A percentile compares a stretch with the other conserved stretches of the same genome.
Evolutionary conservation across 2,329 filamentous ascomycete genomes (phyloP).

Genomic region (Herpotrichia juniperi): DNA sequence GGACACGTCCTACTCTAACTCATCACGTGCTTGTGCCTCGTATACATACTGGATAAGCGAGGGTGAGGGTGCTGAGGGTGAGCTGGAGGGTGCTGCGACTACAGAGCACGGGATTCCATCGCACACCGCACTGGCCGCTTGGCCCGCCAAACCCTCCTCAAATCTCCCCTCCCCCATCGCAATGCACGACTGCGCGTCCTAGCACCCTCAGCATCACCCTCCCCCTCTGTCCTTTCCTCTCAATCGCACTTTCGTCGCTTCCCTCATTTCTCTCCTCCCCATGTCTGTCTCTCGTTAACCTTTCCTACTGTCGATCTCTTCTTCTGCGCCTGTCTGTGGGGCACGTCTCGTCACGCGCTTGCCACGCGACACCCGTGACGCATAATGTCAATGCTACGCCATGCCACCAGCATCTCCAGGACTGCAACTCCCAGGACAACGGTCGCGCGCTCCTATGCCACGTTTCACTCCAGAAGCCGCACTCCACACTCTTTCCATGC

Average conservation of each 20-base stretch:
- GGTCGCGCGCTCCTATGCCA: constrained; percentile 23
- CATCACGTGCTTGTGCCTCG: no score
- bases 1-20: no score
- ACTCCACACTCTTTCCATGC: constrained; percentile 16
- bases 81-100: neutral
- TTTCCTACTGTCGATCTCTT: constrained; percentile 13
- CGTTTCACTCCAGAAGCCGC: constrained; percentile 17
- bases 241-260: constrained; percentile 2
- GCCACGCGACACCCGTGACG: constrained; percentile 27
- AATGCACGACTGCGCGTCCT: neutral
- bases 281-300: constrained; percentile 5
- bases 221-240: neutral
- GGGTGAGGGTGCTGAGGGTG: no score
- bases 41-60: no score
- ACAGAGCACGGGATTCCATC: neutral
- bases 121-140: neutral
- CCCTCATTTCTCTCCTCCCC: neutral
- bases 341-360: constrained; percentile 5
- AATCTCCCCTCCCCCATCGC: neutral
- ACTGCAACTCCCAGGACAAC: constrained; percentile 17
- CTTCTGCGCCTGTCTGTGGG: no score
- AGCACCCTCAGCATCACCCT: neutral
- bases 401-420: no score
- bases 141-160: neutral
- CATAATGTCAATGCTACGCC: constrained; percentile 40